A percentile compares a stretch with the other conserved stretches of the same genome.
Evolutionary conservation across 805 yeast species (phyloP).

Genomic region (Saccharomycopsis sp.): DNA sequence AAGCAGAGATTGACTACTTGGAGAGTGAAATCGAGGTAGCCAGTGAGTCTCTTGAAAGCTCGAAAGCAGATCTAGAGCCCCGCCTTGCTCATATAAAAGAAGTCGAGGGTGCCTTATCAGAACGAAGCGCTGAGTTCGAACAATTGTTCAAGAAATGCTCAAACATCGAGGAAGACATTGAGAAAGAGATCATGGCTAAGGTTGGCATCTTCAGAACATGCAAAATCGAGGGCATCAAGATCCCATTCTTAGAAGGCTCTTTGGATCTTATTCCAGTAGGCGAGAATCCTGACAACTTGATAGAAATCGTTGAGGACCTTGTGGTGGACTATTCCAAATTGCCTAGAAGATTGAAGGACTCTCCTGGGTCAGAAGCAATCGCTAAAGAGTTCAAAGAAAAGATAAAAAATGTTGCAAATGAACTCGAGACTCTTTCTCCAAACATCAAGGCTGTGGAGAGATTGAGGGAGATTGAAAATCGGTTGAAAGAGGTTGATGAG

Average conservation of each 20-base stretch:
- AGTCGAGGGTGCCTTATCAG: slow-evolving; percentile 46
- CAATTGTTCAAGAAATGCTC: slow-evolving; percentile 31
- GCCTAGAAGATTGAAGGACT: slow-evolving; percentile 37
- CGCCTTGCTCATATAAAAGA: slow-evolving; percentile 30
- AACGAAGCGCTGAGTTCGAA: slow-evolving; percentile 27
- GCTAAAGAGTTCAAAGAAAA: slow-evolving; percentile 32
- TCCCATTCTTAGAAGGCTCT: slow-evolving; percentile 59
- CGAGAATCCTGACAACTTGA: slow-evolving; percentile 35
- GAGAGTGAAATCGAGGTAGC: slow-evolving; percentile 37
- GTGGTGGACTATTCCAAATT: slow-evolving; percentile 49
- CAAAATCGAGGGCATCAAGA: slow-evolving; percentile 58
- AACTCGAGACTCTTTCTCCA: slow-evolving; percentile 50
- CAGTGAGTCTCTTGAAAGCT: slow-evolving; percentile 30
- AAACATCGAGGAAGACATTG: slow-evolving; percentile 44
- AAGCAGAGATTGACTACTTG: slow-evolving; percentile 31
- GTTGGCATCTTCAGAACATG: slow-evolving; percentile 59
- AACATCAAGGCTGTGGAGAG: slow-evolving; percentile 76
- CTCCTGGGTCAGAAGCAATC: slow-evolving; percentile 25
- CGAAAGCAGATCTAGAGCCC: slow-evolving; percentile 29
- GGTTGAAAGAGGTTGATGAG: slow-evolving; percentile 51
- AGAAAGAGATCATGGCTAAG: slow-evolving; percentile 49
- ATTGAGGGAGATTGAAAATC: slow-evolving; percentile 57
- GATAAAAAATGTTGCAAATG: slow-evolving; percentile 32
- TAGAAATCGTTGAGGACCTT: slow-evolving; percentile 38
- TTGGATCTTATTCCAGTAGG: slow-evolving; percentile 58